Evolutionary conservation across 1,139 yeast species (phyloP).

Genomic region (Sugiyamaella novakii): DNA sequence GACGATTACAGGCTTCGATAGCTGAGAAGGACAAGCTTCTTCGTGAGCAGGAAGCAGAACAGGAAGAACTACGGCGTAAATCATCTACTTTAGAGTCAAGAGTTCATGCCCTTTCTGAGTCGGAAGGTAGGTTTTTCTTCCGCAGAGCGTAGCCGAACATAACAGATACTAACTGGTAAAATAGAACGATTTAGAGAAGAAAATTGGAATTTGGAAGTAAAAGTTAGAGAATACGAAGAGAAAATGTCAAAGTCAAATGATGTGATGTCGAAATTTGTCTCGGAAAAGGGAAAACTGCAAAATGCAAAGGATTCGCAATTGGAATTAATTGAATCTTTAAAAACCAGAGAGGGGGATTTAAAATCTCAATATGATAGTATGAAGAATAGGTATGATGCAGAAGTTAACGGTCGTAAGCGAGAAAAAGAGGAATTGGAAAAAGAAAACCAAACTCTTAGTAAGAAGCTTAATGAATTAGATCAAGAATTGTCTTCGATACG

Average conservation of each 20-base stretch:
- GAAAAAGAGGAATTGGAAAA: conserved; percentile 32
- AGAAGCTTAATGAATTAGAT: conserved; percentile 24
- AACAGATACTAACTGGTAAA: neutral
- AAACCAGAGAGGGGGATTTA: conserved; percentile 37
- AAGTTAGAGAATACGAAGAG: conserved; percentile 54
- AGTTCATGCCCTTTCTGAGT: conserved; percentile 41
- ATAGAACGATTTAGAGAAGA: conserved; percentile 59
- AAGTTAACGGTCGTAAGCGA: conserved; percentile 27
- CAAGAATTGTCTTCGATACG: conserved; percentile 22
- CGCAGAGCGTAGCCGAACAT: neutral
- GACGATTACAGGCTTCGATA: conserved; percentile 62
- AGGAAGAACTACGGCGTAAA: conserved; percentile 44
- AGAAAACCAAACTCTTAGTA: conserved; percentile 34
- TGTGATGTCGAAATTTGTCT: conserved; percentile 34
- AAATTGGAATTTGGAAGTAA: conserved; percentile 77
- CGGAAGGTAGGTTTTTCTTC: conserved; percentile 40
- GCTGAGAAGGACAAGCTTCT: conserved; percentile 57
- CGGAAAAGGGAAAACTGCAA: conserved; percentile 34
- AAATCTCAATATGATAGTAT: conserved; percentile 34
- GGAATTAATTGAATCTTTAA: conserved; percentile 39
- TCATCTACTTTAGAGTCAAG: conserved; percentile 44
- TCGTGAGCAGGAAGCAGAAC: conserved; percentile 49
- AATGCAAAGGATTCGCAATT: conserved; percentile 37
- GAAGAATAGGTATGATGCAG: conserved; percentile 32
- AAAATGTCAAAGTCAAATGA: conserved; percentile 41